phyloP scores from a whole-genome alignment of 1,284 basidiomycete species.

The Ustilago nuda region DNA sequence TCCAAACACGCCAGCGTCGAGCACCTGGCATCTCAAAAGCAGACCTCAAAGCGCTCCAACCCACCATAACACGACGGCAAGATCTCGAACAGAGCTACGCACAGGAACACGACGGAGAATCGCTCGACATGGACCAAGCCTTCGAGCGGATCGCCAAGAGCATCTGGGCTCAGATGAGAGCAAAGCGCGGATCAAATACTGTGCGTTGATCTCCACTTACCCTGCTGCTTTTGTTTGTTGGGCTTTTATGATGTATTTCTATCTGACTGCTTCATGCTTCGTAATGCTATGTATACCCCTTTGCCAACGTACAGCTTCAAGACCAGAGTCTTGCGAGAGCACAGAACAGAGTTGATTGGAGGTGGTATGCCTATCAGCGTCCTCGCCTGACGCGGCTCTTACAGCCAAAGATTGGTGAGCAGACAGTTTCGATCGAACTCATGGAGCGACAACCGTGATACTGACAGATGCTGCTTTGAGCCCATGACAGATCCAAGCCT shows the following conservation, averaged over 20 bases:
- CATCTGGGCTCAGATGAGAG: slow-evolving; percentile 25
- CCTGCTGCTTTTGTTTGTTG: background rate
- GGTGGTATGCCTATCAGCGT: background rate
- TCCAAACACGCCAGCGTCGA: slow-evolving; percentile 33
- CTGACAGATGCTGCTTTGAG: background rate
- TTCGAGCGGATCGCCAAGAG: slow-evolving; percentile 23
- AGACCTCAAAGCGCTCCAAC: slow-evolving; percentile 33
- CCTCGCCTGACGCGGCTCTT: slow-evolving; percentile 5
- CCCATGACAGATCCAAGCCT: slow-evolving; percentile 23
- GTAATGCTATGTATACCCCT: slow-evolving; percentile 17
- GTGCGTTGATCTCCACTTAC: slow-evolving; percentile 22
- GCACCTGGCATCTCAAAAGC: slow-evolving; percentile 32
- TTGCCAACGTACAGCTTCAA: background rate
- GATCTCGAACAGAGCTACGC: slow-evolving; percentile 43
- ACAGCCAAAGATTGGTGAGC: slow-evolving; percentile 16
- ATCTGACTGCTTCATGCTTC: slow-evolving; percentile 8
- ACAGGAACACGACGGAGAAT: slow-evolving; percentile 40
- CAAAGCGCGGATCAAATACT: background rate
- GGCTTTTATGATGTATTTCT: background rate
- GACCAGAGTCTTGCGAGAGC: background rate
- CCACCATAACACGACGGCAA: slow-evolving; percentile 17
- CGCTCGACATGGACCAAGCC: slow-evolving; percentile 43
- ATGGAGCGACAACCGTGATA: background rate
- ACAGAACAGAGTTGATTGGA: background rate
- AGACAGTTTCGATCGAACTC: too few relatives aligned